phyloP scores from a whole-genome alignment of 495 filamentous ascomycete genomes.

The Penicillium diatomitis region DNA sequence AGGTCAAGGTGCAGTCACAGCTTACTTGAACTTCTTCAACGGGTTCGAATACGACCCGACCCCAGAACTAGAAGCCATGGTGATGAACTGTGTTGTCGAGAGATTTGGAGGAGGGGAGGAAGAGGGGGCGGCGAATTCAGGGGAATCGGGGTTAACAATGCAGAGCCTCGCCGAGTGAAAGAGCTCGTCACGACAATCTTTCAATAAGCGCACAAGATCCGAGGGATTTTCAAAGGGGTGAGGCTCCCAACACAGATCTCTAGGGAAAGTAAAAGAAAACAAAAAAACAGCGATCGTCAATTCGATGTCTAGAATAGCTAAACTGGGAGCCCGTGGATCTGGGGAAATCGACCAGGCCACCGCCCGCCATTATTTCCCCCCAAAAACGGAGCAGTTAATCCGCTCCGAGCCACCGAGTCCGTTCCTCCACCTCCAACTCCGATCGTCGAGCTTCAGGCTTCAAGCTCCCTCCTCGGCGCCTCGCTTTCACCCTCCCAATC shows the following conservation, averaged over 20 bases:
- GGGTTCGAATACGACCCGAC: conserved; percentile 95
- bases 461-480: conserved; percentile 12
- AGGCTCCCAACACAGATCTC: background rate
- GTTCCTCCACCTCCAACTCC: conserved; percentile 10
- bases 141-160: conserved; percentile 13
- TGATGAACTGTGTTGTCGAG: conserved; percentile 8
- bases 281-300: conserved; percentile 5
- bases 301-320: conserved; percentile 5
- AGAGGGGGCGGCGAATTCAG: conserved; percentile 14
- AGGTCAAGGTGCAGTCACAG: background rate
- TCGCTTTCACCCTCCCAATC: conserved; percentile 1
- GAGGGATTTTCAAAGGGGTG: too few relatives aligned
- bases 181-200: background rate
- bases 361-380: conserved; percentile 5
- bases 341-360: conserved; percentile 16
- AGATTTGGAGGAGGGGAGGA: background rate
- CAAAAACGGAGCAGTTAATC: conserved; percentile 19
- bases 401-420: conserved; percentile 21
- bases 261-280: background rate
- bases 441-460: conserved; percentile 1
- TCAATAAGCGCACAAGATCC: background rate
- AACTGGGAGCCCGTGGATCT: conserved; percentile 10
- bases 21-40: conserved; percentile 98
- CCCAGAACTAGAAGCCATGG: conserved; percentile 49
- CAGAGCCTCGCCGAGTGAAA: background rate